These are phyloP conservation scores for Choanephora cucurbitarum DNA, from an alignment of 371 early-diverging fungal species.

Conservation along the genomic window DNA sequence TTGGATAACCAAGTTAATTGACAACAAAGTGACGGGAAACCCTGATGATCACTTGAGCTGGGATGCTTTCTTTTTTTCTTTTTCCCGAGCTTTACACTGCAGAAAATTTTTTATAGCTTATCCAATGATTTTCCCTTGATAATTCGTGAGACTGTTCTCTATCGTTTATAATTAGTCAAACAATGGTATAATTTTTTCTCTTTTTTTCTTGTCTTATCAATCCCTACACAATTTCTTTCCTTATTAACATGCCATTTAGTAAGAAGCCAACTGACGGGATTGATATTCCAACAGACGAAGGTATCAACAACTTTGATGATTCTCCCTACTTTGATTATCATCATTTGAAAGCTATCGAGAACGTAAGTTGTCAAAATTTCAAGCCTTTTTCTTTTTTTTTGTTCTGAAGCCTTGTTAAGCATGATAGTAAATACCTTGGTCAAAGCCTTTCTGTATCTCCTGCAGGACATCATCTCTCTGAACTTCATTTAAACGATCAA, in stretches of 20 bases:
- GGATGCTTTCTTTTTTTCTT: no score
- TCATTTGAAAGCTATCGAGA: conserved; percentile 42
- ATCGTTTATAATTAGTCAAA: no score
- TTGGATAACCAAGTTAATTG: no score
- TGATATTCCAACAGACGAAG: conserved; percentile 24
- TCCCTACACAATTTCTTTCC: neutral
- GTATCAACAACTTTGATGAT: conserved; percentile 24
- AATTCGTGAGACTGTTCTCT: no score
- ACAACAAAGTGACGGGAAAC: no score
- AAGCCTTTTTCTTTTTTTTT: neutral
- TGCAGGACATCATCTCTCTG: conserved; percentile 12
- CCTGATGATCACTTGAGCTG: no score
- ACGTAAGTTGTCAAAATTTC: conserved; percentile 20
- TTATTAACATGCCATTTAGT: conserved; percentile 3
- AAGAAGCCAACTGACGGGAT: conserved; percentile 8
- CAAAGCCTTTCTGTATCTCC: conserved; percentile 34
- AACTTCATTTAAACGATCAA: conserved; percentile 5
- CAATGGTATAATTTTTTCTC: conserved; percentile 1
- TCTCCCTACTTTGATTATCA: conserved; percentile 53
- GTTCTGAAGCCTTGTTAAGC: conserved; percentile 18
- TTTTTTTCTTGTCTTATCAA: conserved; percentile 1
- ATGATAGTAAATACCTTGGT: conserved; percentile 48
- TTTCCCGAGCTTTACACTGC: no score
- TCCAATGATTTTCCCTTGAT: no score
- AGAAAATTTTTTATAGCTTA: no score